phyloP scores from a whole-genome alignment of 371 early-diverging fungal genomes.

The Apophysomyces variabilis region DNA sequence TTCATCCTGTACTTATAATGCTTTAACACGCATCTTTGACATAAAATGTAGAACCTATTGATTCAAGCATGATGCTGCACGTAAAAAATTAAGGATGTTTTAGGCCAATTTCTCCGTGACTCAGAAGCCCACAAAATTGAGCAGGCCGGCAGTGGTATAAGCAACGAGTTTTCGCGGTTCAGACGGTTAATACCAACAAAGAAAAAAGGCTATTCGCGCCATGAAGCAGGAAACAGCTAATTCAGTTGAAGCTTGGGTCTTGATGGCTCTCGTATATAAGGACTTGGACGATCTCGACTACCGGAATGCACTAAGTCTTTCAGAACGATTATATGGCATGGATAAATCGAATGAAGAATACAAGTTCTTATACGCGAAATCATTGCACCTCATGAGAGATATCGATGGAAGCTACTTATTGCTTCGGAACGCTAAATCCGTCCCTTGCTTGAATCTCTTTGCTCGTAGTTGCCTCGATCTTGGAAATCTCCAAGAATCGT shows the following conservation, averaged over 20 bases:
- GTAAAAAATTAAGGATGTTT: neutral
- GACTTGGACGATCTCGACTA: slow-evolving; percentile 53
- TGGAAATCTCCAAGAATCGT: slow-evolving; percentile 47
- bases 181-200: too few species aligned
- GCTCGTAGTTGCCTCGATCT: slow-evolving; percentile 49
- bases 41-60: too few species aligned
- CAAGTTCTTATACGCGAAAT: slow-evolving; percentile 45
- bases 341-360: slow-evolving; percentile 44
- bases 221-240: slow-evolving; percentile 8
- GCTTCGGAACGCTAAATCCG: slow-evolving; percentile 25
- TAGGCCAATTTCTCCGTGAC: too few species aligned
- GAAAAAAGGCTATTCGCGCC: neutral
- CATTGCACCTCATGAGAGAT: slow-evolving; percentile 39
- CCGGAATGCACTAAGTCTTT: slow-evolving; percentile 44
- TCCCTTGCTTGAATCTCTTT: slow-evolving; percentile 45
- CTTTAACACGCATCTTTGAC: too few species aligned
- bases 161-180: too few species aligned
- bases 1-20: neutral
- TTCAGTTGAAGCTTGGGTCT: slow-evolving; percentile 46
- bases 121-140: too few species aligned
- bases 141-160: too few species aligned
- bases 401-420: slow-evolving; percentile 41
- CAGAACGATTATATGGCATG: slow-evolving; percentile 55
- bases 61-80: neutral
- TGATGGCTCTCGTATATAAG: slow-evolving; percentile 43